Evolutionary conservation across 495 filamentous ascomycete genomes (phyloP), one percentile per base, ranked within the genome.

Genomic region (Lasiosphaeria ovina): DNA sequence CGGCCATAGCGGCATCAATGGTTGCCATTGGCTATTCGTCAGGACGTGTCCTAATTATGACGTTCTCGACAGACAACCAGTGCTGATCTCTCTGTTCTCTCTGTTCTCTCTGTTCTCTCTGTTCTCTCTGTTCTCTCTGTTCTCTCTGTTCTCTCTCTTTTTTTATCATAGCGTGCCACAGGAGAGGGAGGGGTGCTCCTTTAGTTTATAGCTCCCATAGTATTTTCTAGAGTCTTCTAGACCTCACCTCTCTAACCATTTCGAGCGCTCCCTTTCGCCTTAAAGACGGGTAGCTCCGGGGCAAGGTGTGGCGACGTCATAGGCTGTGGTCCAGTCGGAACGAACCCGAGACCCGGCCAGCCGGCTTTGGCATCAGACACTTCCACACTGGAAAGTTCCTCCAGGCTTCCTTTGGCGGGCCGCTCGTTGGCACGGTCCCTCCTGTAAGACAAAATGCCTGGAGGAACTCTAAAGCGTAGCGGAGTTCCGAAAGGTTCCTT

Each of bases 401-500:
- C 58, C 42, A 60, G 58, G 58, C 58, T 60, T 60, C 58, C 58
- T 60, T 55, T 55, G 58, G 58, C 58, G 51, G 17, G 58, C 58
- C 51, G 58, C 51, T 24, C 9, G 42, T 45, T 51, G 58, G 51
- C 58, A 55, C 51, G 51, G 58, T 55, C 58, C 44, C 38, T 48
- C 40, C 42, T 57, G 54, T 57, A n/a, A n/a, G n/a, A n/a, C n/a
- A n/a, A n/a, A n/a, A n/a, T n/a, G n/a, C n/a, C n/a, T n/a, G n/a
- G n/a, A n/a, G n/a, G n/a, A n/a, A n/a, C n/a, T n/a, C n/a, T n/a
- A n/a, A n/a, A n/a, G n/a, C n/a, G n/a, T n/a, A n/a, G n/a, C n/a
- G n/a, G n/a, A n/a, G n/a, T n/a, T n/a, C n/a, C n/a, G n/a, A n/a
- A n/a, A n/a, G n/a, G n/a, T n/a, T n/a, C n/a, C n/a, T n/a, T n/a